Evolutionary conservation across 2,329 filamentous ascomycete genomes (phyloP).

Genomic region (Aspergillus sclerotialis): DNA sequence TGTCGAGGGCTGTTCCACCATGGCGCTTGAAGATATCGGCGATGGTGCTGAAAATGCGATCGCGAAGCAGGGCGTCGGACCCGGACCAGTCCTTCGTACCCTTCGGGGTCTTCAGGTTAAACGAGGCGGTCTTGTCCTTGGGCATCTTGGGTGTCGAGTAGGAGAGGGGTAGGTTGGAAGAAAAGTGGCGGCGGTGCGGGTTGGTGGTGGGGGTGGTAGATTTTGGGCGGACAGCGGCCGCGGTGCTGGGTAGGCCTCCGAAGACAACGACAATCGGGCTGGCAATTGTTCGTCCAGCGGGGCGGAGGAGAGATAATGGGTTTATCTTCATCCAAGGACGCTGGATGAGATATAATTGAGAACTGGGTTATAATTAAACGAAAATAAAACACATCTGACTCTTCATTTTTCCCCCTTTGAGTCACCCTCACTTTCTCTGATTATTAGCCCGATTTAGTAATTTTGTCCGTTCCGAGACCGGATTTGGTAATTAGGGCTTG

Average conservation of each 20-base stretch:
- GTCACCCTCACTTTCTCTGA: background rate
- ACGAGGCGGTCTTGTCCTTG: slow-evolving; percentile 35
- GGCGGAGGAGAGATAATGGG: slow-evolving; percentile 15
- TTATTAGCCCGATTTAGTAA: background rate
- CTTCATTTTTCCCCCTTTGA: background rate
- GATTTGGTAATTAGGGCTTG: slow-evolving; percentile 4
- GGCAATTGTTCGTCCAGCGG: slow-evolving; percentile 23
- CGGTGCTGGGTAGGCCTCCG: slow-evolving; percentile 4
- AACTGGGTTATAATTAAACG: background rate
- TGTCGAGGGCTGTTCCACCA: slow-evolving; percentile 73
- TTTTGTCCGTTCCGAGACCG: slow-evolving; percentile 1
- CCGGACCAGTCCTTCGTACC: slow-evolving; percentile 84
- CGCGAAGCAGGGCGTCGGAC: slow-evolving; percentile 70
- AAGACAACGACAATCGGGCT: slow-evolving; percentile 10
- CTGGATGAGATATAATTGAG: slow-evolving; percentile 4
- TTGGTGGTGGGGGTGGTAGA: slow-evolving; percentile 7
- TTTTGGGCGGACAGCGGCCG: slow-evolving; percentile 7
- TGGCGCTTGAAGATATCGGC: slow-evolving; percentile 76
- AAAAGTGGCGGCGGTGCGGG: slow-evolving; percentile 11
- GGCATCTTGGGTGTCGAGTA: slow-evolving; percentile 6
- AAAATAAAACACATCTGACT: background rate
- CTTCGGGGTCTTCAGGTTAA: slow-evolving; percentile 81
- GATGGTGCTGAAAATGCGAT: slow-evolving; percentile 71
- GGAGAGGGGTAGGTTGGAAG: slow-evolving; percentile 6
- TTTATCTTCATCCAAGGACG: slow-evolving; percentile 25